Evolutionary conservation across 257 asterid species (phyloP), one percentile per base, ranked within the genome.

Genomic region (Prunella vulgaris): DNA sequence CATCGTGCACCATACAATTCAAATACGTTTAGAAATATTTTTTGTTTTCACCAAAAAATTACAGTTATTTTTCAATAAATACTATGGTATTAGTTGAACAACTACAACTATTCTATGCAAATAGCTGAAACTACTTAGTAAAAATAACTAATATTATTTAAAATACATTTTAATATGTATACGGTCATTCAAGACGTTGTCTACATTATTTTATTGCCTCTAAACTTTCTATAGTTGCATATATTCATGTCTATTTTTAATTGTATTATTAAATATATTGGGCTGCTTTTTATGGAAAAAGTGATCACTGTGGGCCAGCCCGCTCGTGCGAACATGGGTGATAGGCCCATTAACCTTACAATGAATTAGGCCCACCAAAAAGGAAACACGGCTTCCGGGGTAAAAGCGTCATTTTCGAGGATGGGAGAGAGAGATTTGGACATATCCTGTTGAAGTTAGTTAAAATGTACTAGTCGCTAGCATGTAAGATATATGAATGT

Each of bases 271-370:
- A 64, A 69, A 68, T 30, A 37, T 1, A 74, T 30, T 76, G 73
- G 78, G 84, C 82, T 79, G 27, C 82, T 35, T 51, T 68, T 56
- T 32, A 20, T 30, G 73, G 21, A 33, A 72, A 74, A 67, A 67
- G 76, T 65, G 66, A 24, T 70, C 33, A 17, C 10, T 40, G 91
- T 82, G 85, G 96, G 91, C 57, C 96, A 80, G 74, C 49, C 91
- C 88, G 87, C 93, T 84, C 91, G 93, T 88, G 96, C 88, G 80
- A 81, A 67, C 91, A 86, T 81, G 91, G 74, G 82, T 74, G 68
- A 51, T 18, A 81, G 85, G 91, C 84, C 96, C 91, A 84, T 78
- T 60, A 48, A 35, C 81, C 54, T 72, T 71, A 27, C 49, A 37
- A 10, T n/a, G n/a, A n/a, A n/a, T 18, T 17, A 40, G 79, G 74